These are phyloP conservation scores for Hansenula lynferdii DNA, from an alignment of 1,139 yeast genomes.

Conservation along the genomic window DNA sequence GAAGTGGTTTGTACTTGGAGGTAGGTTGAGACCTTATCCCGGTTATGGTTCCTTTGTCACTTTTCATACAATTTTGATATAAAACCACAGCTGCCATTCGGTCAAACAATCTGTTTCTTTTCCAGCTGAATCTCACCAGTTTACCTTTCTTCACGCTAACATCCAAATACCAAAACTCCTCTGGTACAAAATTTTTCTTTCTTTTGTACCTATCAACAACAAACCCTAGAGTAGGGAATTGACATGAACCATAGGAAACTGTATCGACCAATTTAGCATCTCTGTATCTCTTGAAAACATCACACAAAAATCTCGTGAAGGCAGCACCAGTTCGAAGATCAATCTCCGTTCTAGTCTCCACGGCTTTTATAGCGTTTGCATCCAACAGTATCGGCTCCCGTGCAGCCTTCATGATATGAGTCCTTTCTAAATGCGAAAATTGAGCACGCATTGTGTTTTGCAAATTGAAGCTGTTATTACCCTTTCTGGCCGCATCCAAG, in stretches of 20 bases:
- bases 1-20: conserved; percentile 75
- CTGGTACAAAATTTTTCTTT: conserved; percentile 65
- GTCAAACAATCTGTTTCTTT: conserved; percentile 67
- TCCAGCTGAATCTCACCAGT: conserved; percentile 50
- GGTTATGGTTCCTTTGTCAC: conserved; percentile 45
- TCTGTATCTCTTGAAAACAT: conserved; percentile 16
- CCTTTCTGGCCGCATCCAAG: conserved; percentile 55
- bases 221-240: conserved; percentile 94
- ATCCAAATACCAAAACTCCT: conserved; percentile 74
- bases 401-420: conserved; percentile 76
- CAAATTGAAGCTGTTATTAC: conserved; percentile 44
- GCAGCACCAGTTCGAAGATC: conserved; percentile 90
- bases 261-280: conserved; percentile 23
- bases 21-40: conserved; percentile 59
- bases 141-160: conserved; percentile 42
- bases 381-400: conserved; percentile 59
- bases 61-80: conserved; percentile 60
- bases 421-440: conserved; percentile 81
- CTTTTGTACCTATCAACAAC: conserved; percentile 90
- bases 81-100: conserved; percentile 55
- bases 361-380: conserved; percentile 74
- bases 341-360: conserved; percentile 76
- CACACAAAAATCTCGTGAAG: conserved; percentile 62
- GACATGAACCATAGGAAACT: conserved; percentile 90
- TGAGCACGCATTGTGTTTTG: conserved; percentile 62